phyloP scores from a whole-genome alignment of 257 asterid species.

The Nicotiana paniculata region DNA sequence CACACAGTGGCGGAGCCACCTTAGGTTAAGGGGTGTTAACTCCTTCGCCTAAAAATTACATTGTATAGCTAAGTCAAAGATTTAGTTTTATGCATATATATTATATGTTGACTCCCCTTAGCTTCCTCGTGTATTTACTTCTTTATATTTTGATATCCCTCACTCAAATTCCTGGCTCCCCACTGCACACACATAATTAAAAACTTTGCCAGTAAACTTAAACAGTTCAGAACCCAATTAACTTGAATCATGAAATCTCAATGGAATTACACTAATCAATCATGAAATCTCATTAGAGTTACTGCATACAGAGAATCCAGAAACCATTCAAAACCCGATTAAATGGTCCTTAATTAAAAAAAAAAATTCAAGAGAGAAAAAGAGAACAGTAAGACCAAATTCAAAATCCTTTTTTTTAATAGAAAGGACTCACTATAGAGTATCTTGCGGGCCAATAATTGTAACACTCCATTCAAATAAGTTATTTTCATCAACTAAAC shows the following conservation, averaged over 20 bases:
- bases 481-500: constrained; percentile 76
- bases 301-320: not conserved
- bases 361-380: not conserved
- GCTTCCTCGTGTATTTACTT: too few relatives aligned
- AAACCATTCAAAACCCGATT: not conserved
- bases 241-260: not conserved
- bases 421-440: constrained; percentile 60
- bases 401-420: not conserved
- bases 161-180: too few relatives aligned
- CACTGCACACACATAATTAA: too few relatives aligned
- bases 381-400: not conserved
- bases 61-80: too few relatives aligned
- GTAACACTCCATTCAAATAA: constrained; percentile 97
- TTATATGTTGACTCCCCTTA: too few relatives aligned
- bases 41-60: too few relatives aligned
- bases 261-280: not conserved
- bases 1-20: too few relatives aligned
- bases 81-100: too few relatives aligned
- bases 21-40: too few relatives aligned
- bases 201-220: too few relatives aligned
- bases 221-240: not conserved
- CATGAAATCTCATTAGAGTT: not conserved
- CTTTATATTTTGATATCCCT: too few relatives aligned
- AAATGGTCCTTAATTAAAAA: not conserved
- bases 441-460: constrained; percentile 94